Conservation (phyloP, 225 moss, liverwort and hornwort species). For the Ulota crispa region DNA sequence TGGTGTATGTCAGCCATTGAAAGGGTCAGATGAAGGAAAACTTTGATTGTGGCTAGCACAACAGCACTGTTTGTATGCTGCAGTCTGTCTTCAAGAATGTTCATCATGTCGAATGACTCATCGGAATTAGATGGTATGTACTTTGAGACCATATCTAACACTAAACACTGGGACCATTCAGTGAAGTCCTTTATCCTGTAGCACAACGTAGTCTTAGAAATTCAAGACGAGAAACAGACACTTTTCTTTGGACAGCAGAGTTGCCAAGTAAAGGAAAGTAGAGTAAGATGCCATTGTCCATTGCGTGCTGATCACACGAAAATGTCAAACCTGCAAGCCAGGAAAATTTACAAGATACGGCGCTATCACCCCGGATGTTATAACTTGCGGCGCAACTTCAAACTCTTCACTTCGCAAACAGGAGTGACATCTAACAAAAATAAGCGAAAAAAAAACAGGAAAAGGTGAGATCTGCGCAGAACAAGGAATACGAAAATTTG, state of each 20-base stretch:
- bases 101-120: slow-evolving; percentile 92
- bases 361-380: slow-evolving; percentile 6
- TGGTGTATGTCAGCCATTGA: slow-evolving; percentile 94
- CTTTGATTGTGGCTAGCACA: slow-evolving; percentile 94
- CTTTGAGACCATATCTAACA: slow-evolving; percentile 89
- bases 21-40: slow-evolving; percentile 90
- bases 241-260: neutral
- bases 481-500: neutral
- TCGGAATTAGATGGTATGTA: slow-evolving; percentile 79
- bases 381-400: neutral
- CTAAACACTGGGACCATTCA: slow-evolving; percentile 98
- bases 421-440: neutral
- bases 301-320: neutral
- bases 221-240: neutral
- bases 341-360: neutral
- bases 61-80: slow-evolving; percentile 99
- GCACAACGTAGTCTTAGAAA: slow-evolving; percentile 20
- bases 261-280: slow-evolving; percentile 3
- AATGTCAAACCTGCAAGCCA: neutral
- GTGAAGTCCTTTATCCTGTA: slow-evolving; percentile 93
- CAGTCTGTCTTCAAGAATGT: slow-evolving; percentile 92
- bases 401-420: neutral
- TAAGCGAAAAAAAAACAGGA: slow-evolving; percentile 5
- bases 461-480: neutral
- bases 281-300: neutral